Conservation (phyloP, 2,329 filamentous ascomycete genomes). For the Tolypocladium guangdongense region DNA sequence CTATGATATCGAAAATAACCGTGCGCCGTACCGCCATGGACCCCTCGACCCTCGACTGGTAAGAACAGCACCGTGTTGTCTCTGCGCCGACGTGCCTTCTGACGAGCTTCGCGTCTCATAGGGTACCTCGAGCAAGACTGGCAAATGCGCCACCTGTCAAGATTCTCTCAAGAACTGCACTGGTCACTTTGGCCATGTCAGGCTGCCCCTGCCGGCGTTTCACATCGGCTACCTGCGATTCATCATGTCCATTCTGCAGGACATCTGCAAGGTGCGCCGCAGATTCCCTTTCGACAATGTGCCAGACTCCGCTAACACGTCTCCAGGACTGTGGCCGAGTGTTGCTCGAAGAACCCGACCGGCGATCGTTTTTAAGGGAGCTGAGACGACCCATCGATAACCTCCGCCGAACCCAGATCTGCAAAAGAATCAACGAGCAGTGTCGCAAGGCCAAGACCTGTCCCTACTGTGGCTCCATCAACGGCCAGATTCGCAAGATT, state of each 20-base stretch:
- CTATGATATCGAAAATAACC: conserved; percentile 77
- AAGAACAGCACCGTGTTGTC: conserved; percentile 7
- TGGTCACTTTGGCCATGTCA: conserved; percentile 91
- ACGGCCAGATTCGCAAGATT: conserved; percentile 86
- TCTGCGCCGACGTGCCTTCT: not conserved
- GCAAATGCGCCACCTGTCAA: conserved; percentile 72
- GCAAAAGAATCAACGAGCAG: conserved; percentile 79
- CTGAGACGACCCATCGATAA: conserved; percentile 81
- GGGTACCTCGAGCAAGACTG: conserved; percentile 79
- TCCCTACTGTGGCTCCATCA: conserved; percentile 68
- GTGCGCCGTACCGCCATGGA: conserved; percentile 68
- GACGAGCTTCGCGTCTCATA: conserved; percentile 12
- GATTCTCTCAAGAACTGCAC: conserved; percentile 75
- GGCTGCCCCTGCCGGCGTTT: conserved; percentile 82
- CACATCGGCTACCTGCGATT: conserved; percentile 95
- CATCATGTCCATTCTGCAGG: conserved; percentile 82
- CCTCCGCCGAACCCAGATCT: conserved; percentile 68
- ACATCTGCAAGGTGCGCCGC: conserved; percentile 77
- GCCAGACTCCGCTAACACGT: not conserved
- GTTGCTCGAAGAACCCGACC: conserved; percentile 69
- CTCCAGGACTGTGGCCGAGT: conserved; percentile 61
- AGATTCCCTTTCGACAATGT: no score
- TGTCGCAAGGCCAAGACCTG: conserved; percentile 81
- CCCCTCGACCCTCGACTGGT: conserved; percentile 76
- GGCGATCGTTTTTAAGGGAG: conserved; percentile 66